Percentiles rank a stretch among this genome's conserved stretches.
Evolutionary conservation across 768 basidiomycete species (phyloP).

Genomic region (Russula compacta): DNA sequence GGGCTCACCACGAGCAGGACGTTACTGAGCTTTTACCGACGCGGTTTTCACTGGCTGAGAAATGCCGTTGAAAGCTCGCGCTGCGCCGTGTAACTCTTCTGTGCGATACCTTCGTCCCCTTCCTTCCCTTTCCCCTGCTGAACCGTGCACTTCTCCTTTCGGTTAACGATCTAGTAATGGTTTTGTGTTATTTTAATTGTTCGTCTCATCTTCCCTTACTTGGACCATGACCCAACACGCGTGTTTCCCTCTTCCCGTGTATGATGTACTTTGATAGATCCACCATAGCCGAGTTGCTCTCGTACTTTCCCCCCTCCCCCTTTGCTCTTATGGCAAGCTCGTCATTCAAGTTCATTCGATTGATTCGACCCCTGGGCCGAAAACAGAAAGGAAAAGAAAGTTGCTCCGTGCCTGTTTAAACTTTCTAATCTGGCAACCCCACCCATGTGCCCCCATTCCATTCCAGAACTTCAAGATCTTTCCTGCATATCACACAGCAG

Average conservation of each 20-base stretch:
- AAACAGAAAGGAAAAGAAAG: neutral
- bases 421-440: neutral
- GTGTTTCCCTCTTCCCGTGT: neutral
- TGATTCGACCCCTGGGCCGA: neutral
- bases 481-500: neutral
- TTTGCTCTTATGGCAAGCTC: neutral
- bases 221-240: neutral
- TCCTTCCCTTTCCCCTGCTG: neutral
- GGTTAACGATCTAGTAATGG: slow-evolving; percentile 8
- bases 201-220: neutral
- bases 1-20: neutral
- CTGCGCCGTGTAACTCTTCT: neutral
- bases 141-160: neutral
- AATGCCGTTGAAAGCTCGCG: neutral
- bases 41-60: neutral
- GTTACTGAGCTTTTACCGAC: neutral
- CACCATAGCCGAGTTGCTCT: neutral
- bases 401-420: neutral
- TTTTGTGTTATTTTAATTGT: neutral
- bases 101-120: neutral
- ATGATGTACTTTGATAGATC: slow-evolving; percentile 12
- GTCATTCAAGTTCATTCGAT: neutral
- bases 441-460: neutral
- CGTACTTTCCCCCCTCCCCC: slow-evolving; percentile 1
- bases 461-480: neutral